A percentile compares a stretch with the other conserved stretches of the same genome.
Evolutionary conservation across 2,329 filamentous ascomycete genomes (phyloP).

Genomic region (Ophiostoma sp.): DNA sequence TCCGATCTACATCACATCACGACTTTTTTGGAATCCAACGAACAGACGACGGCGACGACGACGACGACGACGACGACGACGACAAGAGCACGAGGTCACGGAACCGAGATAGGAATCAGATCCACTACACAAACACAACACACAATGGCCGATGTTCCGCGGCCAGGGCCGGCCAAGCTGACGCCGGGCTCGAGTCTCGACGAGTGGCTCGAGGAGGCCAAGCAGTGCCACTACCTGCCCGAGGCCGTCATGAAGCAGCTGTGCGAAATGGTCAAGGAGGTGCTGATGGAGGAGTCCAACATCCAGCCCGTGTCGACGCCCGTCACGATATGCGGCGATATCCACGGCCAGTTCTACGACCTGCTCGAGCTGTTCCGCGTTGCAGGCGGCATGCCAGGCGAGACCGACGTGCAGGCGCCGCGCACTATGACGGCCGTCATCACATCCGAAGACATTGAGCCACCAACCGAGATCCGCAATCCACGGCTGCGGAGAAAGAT

Average conservation of each 20-base stretch:
- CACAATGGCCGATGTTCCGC: conserved; percentile 57
- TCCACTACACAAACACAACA: conserved; percentile 23
- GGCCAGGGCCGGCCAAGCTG: conserved; percentile 84
- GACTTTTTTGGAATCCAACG: background rate
- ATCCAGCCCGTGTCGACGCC: conserved; percentile 97
- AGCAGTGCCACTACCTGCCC: conserved; percentile 94
- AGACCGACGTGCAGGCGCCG: conserved; percentile 63
- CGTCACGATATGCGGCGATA: conserved; percentile 95
- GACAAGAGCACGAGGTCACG: background rate
- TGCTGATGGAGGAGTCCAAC: conserved; percentile 98
- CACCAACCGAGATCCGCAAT: conserved; percentile 80
- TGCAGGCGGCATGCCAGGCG: conserved; percentile 91
- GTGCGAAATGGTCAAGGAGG: conserved; percentile 98
- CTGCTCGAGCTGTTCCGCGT: conserved; percentile 94
- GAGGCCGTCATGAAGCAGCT: conserved; percentile 97
- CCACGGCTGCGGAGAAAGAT: conserved; percentile 84
- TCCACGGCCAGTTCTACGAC: conserved; percentile 98
- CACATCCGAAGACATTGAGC: conserved; percentile 85
- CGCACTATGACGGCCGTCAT: conserved; percentile 68
- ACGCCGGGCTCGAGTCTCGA: conserved; percentile 79
- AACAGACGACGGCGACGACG: conserved; percentile 8
- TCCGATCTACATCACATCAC: background rate
- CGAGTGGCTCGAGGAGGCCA: conserved; percentile 95
- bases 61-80: background rate
- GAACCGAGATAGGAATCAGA: background rate